Evolutionary conservation across 768 basidiomycete genomes (phyloP).

Genomic region (Amanita pallidorosea): DNA sequence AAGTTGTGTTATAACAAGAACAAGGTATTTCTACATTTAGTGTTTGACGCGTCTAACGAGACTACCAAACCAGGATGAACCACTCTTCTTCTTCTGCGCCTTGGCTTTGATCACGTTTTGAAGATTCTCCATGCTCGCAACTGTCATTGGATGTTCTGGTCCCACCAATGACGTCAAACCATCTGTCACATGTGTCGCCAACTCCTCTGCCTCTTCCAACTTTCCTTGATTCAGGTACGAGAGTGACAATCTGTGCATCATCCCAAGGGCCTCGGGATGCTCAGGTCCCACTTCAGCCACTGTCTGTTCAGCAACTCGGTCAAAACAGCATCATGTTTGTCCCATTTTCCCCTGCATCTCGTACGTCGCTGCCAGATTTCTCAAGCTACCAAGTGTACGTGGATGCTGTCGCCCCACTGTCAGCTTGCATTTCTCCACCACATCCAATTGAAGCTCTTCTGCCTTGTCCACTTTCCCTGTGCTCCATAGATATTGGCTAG

Average conservation of each 20-base stretch:
- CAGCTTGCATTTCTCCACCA: not conserved
- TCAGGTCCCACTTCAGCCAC: not conserved
- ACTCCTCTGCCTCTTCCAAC: not conserved
- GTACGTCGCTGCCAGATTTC: not conserved
- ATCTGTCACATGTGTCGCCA: not conserved
- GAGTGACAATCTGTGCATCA: not conserved
- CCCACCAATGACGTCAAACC: not conserved
- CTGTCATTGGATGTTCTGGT: not conserved
- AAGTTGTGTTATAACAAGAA: no score
- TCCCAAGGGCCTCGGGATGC: slow-evolving; percentile 3
- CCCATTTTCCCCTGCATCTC: not conserved
- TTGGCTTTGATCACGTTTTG: not conserved
- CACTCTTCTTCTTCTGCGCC: not conserved
- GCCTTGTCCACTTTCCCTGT: not conserved
- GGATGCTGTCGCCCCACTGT: not conserved
- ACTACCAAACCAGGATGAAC: no score
- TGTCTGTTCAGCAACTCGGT: not conserved
- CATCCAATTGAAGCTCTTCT: not conserved
- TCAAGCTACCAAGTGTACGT: not conserved
- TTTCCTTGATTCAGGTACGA: not conserved
- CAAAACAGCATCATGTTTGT: not conserved
- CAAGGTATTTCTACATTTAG: no score
- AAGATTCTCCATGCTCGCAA: not conserved
- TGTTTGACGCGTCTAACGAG: no score
- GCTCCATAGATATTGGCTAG: not conserved